Conservation (phyloP, 257 asterid species). For the Eucommia ulmoides region DNA sequence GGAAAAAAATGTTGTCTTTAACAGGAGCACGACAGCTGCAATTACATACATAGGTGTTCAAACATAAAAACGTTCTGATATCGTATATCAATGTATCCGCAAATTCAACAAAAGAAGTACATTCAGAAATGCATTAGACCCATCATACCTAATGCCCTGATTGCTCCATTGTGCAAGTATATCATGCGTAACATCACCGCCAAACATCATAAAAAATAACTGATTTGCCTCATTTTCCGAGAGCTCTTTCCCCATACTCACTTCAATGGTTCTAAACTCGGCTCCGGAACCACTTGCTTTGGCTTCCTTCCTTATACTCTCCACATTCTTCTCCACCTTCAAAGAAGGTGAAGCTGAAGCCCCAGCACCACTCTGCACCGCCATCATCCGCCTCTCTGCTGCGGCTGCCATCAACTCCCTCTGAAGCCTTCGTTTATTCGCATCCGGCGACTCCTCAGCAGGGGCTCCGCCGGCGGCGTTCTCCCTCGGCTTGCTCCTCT, state of each 20-base stretch:
- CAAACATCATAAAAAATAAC: constrained; percentile 69
- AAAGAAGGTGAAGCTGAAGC: constrained; percentile 2
- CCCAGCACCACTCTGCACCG: constrained; percentile 15
- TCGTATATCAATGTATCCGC: no score
- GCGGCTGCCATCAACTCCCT: constrained; percentile 95
- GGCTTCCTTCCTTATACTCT: not conserved
- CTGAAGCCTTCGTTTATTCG: constrained; percentile 39
- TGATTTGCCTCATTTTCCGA: constrained; percentile 46
- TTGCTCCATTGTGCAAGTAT: constrained; percentile 94
- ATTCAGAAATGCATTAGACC: not conserved
- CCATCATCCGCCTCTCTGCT: constrained; percentile 85
- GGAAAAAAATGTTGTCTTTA: no score
- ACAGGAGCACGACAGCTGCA: no score
- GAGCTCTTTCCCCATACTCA: constrained; percentile 26
- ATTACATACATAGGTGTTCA: no score
- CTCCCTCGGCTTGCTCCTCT: constrained; percentile 81
- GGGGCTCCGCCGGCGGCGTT: constrained; percentile 19
- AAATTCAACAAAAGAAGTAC: not conserved
- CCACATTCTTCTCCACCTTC: constrained; percentile 20
- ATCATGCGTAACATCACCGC: constrained; percentile 46
- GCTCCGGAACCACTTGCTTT: constrained; percentile 12
- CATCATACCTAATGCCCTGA: constrained; percentile 81
- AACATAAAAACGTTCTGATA: no score
- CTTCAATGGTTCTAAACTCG: constrained; percentile 14
- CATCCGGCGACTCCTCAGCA: constrained; percentile 44